These are phyloP conservation scores for Fistulinella prunicolor DNA, from an alignment of 768 basidiomycete genomes.

Conservation along the genomic window DNA sequence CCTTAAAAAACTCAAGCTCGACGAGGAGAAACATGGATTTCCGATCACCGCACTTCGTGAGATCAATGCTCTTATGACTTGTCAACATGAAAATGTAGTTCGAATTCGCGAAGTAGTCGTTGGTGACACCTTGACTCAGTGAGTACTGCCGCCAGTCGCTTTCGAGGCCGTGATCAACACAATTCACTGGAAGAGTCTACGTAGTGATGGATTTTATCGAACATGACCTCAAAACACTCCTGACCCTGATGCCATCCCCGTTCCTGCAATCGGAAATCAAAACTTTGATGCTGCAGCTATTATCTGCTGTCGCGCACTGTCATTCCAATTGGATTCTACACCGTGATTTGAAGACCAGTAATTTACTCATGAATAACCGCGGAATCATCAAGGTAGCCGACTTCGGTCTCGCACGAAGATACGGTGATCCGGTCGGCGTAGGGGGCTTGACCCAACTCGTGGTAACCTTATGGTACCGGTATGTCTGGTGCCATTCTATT, in stretches of 20 bases:
- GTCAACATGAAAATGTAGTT: conserved; percentile 94
- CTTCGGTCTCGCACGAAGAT: conserved; percentile 93
- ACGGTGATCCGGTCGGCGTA: conserved; percentile 93
- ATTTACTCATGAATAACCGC: conserved; percentile 97
- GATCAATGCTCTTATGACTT: conserved; percentile 93
- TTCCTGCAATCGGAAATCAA: conserved; percentile 99
- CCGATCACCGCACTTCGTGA: conserved; percentile 96
- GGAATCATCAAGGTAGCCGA: conserved; percentile 99
- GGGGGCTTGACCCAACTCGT: conserved; percentile 98
- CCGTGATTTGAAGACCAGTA: conserved; percentile 95
- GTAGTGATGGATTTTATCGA: conserved; percentile 99
- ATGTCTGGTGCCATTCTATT: conserved; percentile 27
- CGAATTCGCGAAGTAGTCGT: conserved; percentile 97
- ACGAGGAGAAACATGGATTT: conserved; percentile 98
- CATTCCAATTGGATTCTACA: conserved; percentile 98
- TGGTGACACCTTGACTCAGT: conserved; percentile 98
- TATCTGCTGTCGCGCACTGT: conserved; percentile 91
- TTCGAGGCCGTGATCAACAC: conserved; percentile 8
- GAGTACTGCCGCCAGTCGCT: conserved; percentile 41
- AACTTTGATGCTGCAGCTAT: conserved; percentile 88
- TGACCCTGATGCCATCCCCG: conserved; percentile 92
- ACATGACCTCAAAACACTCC: conserved; percentile 95
- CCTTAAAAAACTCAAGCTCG: conserved; percentile 95
- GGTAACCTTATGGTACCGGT: conserved; percentile 99
- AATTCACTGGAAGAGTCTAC: conserved; percentile 67